These are phyloP conservation scores for Moesziomyces sp. DNA, from an alignment of 1,284 basidiomycete species.

Conservation along the genomic window DNA sequence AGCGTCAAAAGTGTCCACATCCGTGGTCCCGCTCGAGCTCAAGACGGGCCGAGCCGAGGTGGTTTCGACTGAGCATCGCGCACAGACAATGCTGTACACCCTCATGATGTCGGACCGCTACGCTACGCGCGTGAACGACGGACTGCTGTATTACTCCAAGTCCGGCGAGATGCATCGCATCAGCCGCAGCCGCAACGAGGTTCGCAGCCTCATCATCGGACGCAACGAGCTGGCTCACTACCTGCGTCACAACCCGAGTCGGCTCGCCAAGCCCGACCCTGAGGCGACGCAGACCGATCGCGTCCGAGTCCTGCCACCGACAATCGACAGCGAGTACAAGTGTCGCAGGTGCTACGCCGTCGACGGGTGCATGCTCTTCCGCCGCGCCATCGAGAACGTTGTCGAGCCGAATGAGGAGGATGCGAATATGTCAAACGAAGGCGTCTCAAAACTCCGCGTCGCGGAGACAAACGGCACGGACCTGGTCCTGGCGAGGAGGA, in stretches of 20 bases:
- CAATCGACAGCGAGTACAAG: conserved; percentile 81
- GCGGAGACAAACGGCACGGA: conserved; percentile 7
- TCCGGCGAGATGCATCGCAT: conserved; percentile 83
- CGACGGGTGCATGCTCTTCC: conserved; percentile 93
- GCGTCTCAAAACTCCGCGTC: conserved; percentile 6
- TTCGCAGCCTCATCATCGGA: conserved; percentile 81
- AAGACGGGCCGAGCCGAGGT: conserved; percentile 84
- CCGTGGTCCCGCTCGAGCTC: conserved; percentile 84
- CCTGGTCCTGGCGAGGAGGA: conserved; percentile 25
- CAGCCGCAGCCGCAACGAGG: conserved; percentile 81
- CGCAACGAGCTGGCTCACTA: conserved; percentile 88
- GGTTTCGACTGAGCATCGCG: conserved; percentile 83
- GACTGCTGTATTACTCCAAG: conserved; percentile 93
- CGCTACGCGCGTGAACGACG: conserved; percentile 73
- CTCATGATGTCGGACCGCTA: conserved; percentile 91
- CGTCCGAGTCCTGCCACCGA: conserved; percentile 73
- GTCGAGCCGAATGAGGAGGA: conserved; percentile 27
- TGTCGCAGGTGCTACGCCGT: conserved; percentile 85
- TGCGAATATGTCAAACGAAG: neutral
- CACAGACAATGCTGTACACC: conserved; percentile 97
- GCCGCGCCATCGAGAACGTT: conserved; percentile 71
- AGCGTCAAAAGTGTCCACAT: conserved; percentile 9
- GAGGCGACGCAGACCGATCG: conserved; percentile 17
- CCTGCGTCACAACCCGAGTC: conserved; percentile 69
- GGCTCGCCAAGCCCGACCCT: conserved; percentile 32